Base-by-base conservation (phyloP, 768 basidiomycete species). In the Hygrophorus russula region DNA sequence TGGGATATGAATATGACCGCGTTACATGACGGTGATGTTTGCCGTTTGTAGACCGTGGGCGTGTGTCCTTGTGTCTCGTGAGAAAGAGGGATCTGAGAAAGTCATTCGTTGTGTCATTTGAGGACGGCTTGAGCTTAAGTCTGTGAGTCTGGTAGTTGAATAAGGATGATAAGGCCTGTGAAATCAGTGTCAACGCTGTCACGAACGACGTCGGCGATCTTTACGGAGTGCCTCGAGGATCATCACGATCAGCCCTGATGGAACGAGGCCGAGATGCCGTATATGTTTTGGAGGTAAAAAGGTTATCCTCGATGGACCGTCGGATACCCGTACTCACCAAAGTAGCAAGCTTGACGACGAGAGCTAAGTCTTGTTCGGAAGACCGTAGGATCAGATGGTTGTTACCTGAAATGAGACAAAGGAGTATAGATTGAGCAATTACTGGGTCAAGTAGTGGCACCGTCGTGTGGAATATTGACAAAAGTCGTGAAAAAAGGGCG, bases 351-450 rank as follows among this genome's bases (percentile, higher is more conserved):
- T 71, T 78, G 28, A 71, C 68, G 19, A 82, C 75, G 6, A 77
- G 55, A 18, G 66, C 53, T 27, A 85, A 59, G 46, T 87, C 85
- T 43, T 83, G 79, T 49, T 80, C 77, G 9, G 65, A 66, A 1
- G 81, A 74, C 35, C 79, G 69, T 13, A 88, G 61, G 44, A 88
- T 66, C 20, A 87, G 61, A 56, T 84, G 68, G 49, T 71, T 77
- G 51, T 78, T 65, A 1, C 74, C 74, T 2, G 81, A 68, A 29
- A 82, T 61, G 37, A 86, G 64, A 55, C 73, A 82, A 3, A 80
- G 69, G 24, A 86, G 69, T 12, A 85, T 60, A 15, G 79, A 75
- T 55, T 80, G 80, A 15, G 85, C 59, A 33, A 84, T 69, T 41
- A 75, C 70, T 8, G 73, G 66, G 41, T 86, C 81, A 2, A 83